Base-by-base conservation (phyloP, 805 yeast species). In the Wickerhamiella galacta region DNA sequence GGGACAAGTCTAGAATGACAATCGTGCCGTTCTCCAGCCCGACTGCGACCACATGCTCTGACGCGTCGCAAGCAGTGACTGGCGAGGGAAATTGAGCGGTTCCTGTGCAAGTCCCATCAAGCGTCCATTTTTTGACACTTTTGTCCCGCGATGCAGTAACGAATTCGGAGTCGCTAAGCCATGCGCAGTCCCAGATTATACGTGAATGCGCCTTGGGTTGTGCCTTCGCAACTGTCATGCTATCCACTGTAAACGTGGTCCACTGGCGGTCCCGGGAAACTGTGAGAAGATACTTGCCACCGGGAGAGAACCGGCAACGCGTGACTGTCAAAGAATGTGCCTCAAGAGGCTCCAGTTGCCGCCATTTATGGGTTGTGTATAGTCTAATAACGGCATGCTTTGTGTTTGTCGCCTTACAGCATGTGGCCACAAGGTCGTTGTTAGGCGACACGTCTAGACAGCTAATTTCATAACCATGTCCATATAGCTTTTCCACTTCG, bases 381-480 rank as follows among this genome's bases (percentile, higher is more conserved):
- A 85, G 52, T 38, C 95, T 64, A 17, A 90, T 67, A 10, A 75
- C 90, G 0, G 95, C 93, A 55, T 90, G 95, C 39, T 71, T 71
- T 12, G 70, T 68, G 6, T 72, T 69, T 52, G 87, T 87, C 3
- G 96, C 83, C 39, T 75, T 68, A 60, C 95, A 87, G n/a, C 95
- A 79, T 6, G 93, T 72, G 2, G 95, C 95, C 28, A 90, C 64
- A 17, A 76, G 51, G 23, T 57, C 51, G 10, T 70, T 66, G 44
- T 68, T 72, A 4, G 75, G 71, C 6, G 82, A 70, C 1, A 73
- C 66, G 33, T 79, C 93, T 25, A 83, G 64, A 28, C 87, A 67
- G 0, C 82, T 71, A 24, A 85, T 72, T 52, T 92, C 99, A 54
- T 82, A 92, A 6, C 99, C 99, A 53, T 90, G 99, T 0, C 99